Percentiles rank a stretch among this genome's conserved stretches.
These are phyloP conservation scores for Cichorium intybus DNA, from an alignment of 140 eudicot species.

Conservation along the genomic window DNA sequence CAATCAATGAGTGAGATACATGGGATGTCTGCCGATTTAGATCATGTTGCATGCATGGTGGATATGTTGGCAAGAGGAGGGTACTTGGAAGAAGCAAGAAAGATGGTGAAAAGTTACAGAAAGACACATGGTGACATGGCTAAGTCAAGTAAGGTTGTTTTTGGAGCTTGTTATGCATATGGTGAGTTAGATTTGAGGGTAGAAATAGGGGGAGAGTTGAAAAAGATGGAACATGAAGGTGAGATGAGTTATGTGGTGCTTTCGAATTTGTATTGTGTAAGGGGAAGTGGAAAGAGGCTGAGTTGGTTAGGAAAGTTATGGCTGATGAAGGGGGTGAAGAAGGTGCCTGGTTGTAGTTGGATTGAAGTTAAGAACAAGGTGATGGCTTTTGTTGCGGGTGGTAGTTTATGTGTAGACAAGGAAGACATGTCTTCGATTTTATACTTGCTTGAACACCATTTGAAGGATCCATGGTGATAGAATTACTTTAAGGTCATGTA, in stretches of 20 bases:
- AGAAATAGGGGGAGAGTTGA: constrained; percentile 42
- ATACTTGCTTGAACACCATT: constrained; percentile 49
- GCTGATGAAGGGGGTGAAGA: constrained; percentile 52
- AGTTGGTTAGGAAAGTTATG: constrained; percentile 64
- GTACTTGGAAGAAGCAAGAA: constrained; percentile 58
- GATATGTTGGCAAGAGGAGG: constrained; percentile 81
- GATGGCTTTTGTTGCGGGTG: constrained; percentile 56
- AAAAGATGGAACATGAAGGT: constrained; percentile 32
- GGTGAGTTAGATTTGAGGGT: constrained; percentile 36
- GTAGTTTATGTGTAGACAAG: constrained; percentile 16
- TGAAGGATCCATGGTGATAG: constrained; percentile 40
- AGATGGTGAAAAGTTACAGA: constrained; percentile 29
- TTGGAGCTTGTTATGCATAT: constrained; percentile 52
- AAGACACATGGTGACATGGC: constrained; percentile 11
- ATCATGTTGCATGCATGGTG: constrained; percentile 70
- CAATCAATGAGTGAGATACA: constrained; percentile 46
- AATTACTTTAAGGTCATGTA: background rate
- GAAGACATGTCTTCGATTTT: constrained; percentile 38
- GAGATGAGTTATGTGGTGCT: constrained; percentile 73
- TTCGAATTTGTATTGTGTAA: constrained; percentile 73
- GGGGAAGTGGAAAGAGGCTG: constrained; percentile 70
- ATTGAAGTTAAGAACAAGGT: constrained; percentile 55
- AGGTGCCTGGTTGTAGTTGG: constrained; percentile 84
- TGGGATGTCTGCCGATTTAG: constrained; percentile 52
- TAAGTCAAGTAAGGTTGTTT: constrained; percentile 46